Base-by-base conservation (phyloP, 148 eudicot genomes). In the Cornus florida region DNA sequence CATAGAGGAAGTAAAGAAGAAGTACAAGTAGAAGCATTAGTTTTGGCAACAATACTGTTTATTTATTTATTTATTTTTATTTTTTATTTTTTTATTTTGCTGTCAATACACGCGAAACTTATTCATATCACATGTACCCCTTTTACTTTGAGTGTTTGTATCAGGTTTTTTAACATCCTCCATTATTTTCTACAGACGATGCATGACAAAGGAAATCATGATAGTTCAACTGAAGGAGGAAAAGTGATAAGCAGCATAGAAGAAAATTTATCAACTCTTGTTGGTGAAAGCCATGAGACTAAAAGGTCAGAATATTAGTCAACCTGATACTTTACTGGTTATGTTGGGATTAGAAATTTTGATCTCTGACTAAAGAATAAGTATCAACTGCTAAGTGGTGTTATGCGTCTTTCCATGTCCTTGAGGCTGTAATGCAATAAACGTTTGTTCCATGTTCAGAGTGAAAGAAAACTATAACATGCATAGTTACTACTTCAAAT, bases 191-290 rank as follows among this genome's bases (percentile, higher is more conserved):
- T 76, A 33, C 82, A 91, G 94, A 75, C 66, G 75, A 86, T 85
- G 91, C 92, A 89, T 69, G 84, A 71, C 17, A 83, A 78, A 82
- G 84, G 73, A 57, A 78, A 50, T 69, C 74, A 64, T 16, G 82
- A 75, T 71, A 74, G 67, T 72, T 81, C 86, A 72, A 71, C 71
- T 72, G 77, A 62, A 41, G 77, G 53, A 73, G 86, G 71, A 72
- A 76, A 78, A 73, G 82, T 31, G 17, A 77, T 67, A 56, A 62
- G 50, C 72, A 71, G 46, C 74, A 43, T 2, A 19, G 82, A 43
- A 77, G 88, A 82, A 73, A 74, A 70, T 77, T 70, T 35, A 67
- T 75, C 88, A 33, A 32, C 76, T 60, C 2, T 60, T 22, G 57
- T 57, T 43, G 77, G 75, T 76, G 79, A 14, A 75, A 77, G 56